Evolutionary conservation across 202 grass and related monocot species (phyloP), one percentile per base, ranked within the genome.

Genomic region (Panicum virgatum): DNA sequence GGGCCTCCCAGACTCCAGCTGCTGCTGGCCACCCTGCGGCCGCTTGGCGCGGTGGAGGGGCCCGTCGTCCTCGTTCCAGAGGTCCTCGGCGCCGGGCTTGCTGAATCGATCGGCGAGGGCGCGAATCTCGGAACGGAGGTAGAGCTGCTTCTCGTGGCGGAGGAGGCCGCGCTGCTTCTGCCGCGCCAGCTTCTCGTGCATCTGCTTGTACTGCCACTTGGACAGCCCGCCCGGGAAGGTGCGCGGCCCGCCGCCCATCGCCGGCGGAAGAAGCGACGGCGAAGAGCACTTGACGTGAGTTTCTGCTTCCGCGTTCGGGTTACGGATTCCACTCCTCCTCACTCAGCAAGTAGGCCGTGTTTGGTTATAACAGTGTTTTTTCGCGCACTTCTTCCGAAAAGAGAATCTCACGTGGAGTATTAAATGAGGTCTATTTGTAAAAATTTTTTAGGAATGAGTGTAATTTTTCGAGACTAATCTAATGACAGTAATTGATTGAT

Each of bases 51-150:
- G 84, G 50, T 43, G 82, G 52, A 98, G 59, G 25, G 96, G 90
- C 0, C 90, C 92, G 81, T 98, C 96, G 75, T 95, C 95, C 25
- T 93, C 69, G 84, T 98, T 98, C 96, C 92, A 98, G 48, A 98
- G 86, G 84, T 98, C 96, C 80, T 93, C 92, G 40, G 90, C 92
- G 64, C 90, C 90, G 2, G 72, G 79, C 67, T 84, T 88, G 83
- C 85, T 86, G 84, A 98, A 98, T 18, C 90, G 92, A 47, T 93
- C 82, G 44, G 92, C 92, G 50, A 98, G 90, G 39, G 84, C 73
- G 58, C 90, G 88, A 60, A 89, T 91, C 83, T 92, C 92, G 70
- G 90, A 88, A 42, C 92, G 88, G 38, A 97, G 92, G 72, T 97
- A 97, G 75, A 94, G 88, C 90, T 95, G 92, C 85, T 94, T 94